phyloP scores from a whole-genome alignment of 176 grass and related monocot species.

The Ensete glaucum region DNA sequence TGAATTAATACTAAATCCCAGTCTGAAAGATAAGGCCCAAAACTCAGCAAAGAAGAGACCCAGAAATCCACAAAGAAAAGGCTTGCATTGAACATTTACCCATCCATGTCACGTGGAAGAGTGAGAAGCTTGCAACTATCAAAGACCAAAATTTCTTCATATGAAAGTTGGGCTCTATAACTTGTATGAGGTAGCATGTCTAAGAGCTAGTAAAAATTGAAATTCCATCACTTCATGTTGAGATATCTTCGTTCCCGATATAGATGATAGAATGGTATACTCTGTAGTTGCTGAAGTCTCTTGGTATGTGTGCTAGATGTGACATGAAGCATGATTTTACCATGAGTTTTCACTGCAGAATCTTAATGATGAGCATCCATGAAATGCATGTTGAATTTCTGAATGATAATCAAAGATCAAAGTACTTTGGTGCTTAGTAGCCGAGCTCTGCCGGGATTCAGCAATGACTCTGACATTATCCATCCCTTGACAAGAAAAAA shows the following conservation, averaged over 20 bases:
- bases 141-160: neutral
- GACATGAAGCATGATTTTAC: neutral
- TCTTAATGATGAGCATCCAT: neutral
- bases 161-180: neutral
- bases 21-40: neutral
- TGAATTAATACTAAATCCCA: too few species aligned
- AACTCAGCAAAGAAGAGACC: neutral
- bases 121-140: neutral
- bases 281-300: neutral
- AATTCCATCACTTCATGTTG: neutral
- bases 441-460: conserved; percentile 17
- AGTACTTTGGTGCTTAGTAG: neutral
- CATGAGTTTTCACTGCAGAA: neutral
- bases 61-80: neutral
- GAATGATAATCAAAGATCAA: neutral
- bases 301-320: neutral
- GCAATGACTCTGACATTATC: conserved; percentile 19
- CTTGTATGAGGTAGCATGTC: neutral
- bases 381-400: neutral
- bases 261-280: neutral
- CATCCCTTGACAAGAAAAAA: neutral
- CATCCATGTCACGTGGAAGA: neutral
- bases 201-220: neutral
- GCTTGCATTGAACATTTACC: neutral
- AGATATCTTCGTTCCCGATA: too few species aligned